Conservation (phyloP, 1,139 yeast genomes). For the Hemisphaericaspora lyxosophila region DNA sequence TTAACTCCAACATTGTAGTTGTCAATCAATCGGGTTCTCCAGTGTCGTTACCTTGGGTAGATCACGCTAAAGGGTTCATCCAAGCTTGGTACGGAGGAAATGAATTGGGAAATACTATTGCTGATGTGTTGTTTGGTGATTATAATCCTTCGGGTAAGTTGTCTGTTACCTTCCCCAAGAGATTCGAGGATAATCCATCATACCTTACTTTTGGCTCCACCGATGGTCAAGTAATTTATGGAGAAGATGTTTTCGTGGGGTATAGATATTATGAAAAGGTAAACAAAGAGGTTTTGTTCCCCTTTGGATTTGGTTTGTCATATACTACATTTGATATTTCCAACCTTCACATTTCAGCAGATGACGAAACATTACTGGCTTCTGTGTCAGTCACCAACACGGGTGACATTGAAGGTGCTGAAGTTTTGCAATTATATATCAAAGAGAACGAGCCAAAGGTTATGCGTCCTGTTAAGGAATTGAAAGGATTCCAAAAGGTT, state of each 20-base stretch:
- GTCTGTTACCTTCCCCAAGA: slow-evolving; percentile 25
- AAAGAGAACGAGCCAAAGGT: slow-evolving; percentile 37
- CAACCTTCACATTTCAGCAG: slow-evolving; percentile 13
- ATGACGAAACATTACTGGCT: slow-evolving; percentile 15
- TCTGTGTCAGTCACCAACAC: slow-evolving; percentile 37
- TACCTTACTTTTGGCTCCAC: slow-evolving; percentile 23
- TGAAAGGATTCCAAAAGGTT: slow-evolving; percentile 55
- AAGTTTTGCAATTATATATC: slow-evolving; percentile 48
- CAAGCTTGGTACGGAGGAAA: slow-evolving; percentile 41
- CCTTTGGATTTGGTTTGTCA: slow-evolving; percentile 28
- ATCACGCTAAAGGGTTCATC: slow-evolving; percentile 40
- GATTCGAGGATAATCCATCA: slow-evolving; percentile 23
- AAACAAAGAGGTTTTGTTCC: slow-evolving; percentile 19
- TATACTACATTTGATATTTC: slow-evolving; percentile 21
- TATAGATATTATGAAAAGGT: slow-evolving; percentile 27
- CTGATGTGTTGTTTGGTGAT: slow-evolving; percentile 31
- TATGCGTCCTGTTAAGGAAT: slow-evolving; percentile 54
- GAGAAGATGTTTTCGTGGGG: slow-evolving; percentile 29
- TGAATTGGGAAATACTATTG: slow-evolving; percentile 29
- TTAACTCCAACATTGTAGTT: slow-evolving; percentile 46
- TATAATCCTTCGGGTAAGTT: slow-evolving; percentile 28
- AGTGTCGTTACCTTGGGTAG: slow-evolving; percentile 53
- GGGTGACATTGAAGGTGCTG: slow-evolving; percentile 42
- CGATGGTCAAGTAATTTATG: slow-evolving; percentile 26
- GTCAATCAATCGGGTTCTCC: slow-evolving; percentile 61